These are phyloP conservation scores for Vitis hybrid DNA, from an alignment of 177 flowering plant species.

Conservation along the genomic window DNA sequence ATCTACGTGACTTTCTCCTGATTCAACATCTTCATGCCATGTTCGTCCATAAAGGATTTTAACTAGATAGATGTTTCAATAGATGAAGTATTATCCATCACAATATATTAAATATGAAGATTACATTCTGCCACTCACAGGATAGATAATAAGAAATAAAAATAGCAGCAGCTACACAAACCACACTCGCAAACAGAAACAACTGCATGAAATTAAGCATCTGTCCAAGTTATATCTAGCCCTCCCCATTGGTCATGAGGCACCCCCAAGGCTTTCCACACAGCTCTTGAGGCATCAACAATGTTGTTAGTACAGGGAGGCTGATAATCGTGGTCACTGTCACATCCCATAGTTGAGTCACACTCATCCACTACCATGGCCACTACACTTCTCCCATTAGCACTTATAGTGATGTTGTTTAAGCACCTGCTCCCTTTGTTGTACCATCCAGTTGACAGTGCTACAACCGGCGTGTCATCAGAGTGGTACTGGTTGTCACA, in stretches of 20 bases:
- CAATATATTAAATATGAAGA: too few relatives aligned
- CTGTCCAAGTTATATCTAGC: conserved; percentile 15
- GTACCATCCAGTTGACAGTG: conserved; percentile 37
- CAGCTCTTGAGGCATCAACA: conserved; percentile 36
- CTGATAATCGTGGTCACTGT: conserved; percentile 23
- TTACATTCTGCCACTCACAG: too few relatives aligned
- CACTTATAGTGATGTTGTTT: conserved; percentile 16
- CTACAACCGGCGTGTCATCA: conserved; percentile 30
- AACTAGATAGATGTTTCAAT: too few relatives aligned
- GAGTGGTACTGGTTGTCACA: conserved; percentile 31
- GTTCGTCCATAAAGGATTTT: too few relatives aligned
- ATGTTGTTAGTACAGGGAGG: conserved; percentile 28
- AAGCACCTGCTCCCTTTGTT: conserved; percentile 18
- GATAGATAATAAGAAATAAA: too few relatives aligned
- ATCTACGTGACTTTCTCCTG: too few relatives aligned
- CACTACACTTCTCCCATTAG: conserved; percentile 20
- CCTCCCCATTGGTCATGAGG: conserved; percentile 23
- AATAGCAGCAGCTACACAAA: too few relatives aligned
- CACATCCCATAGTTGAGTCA: conserved; percentile 27
- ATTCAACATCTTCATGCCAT: too few relatives aligned
- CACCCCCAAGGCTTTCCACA: conserved; percentile 39
- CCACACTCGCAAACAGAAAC: too few relatives aligned
- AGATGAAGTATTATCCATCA: too few relatives aligned
- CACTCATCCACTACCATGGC: conserved; percentile 29
- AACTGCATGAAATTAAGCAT: not conserved